Conservation (phyloP, 768 basidiomycete genomes). For the Phallus indusiatus region DNA sequence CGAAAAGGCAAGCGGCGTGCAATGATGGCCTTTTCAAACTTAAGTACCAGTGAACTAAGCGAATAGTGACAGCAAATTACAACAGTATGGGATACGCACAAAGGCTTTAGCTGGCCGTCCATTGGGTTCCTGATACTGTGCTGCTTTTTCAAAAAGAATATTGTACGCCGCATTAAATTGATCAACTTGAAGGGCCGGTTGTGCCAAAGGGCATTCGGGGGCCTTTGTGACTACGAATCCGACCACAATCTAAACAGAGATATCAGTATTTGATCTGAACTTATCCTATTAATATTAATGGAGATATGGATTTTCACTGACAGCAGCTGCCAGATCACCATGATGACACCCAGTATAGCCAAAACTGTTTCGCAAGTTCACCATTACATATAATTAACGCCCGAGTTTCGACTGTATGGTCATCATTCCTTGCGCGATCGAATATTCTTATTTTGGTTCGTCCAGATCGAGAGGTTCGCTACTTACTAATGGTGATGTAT, state of each 20-base stretch:
- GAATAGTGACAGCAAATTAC: too few relatives aligned
- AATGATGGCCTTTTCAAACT: not conserved
- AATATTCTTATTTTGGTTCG: too few relatives aligned
- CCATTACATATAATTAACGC: too few relatives aligned
- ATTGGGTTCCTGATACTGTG: not conserved
- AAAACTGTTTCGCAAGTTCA: conserved; percentile 7
- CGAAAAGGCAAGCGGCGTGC: conserved; percentile 2
- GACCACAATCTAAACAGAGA: conserved; percentile 1
- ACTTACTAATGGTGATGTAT: too few relatives aligned
- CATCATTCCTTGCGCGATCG: too few relatives aligned
- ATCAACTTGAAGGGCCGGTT: conserved; percentile 7
- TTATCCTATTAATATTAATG: not conserved
- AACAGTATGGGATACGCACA: not conserved
- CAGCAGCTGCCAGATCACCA: conserved; percentile 6
- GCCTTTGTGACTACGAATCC: conserved; percentile 7
- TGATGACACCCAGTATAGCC: conserved; percentile 9
- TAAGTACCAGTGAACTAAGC: not conserved
- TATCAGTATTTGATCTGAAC: not conserved
- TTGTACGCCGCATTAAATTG: conserved; percentile 5
- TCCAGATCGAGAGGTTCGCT: too few relatives aligned
- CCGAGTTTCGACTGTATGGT: too few relatives aligned
- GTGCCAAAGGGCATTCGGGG: conserved; percentile 3
- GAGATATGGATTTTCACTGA: too few relatives aligned
- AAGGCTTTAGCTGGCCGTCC: conserved; percentile 7
- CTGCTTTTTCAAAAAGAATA: conserved; percentile 2